Conservation (phyloP, 371 early-diverging fungal genomes). For the Batkoa obscura region DNA sequence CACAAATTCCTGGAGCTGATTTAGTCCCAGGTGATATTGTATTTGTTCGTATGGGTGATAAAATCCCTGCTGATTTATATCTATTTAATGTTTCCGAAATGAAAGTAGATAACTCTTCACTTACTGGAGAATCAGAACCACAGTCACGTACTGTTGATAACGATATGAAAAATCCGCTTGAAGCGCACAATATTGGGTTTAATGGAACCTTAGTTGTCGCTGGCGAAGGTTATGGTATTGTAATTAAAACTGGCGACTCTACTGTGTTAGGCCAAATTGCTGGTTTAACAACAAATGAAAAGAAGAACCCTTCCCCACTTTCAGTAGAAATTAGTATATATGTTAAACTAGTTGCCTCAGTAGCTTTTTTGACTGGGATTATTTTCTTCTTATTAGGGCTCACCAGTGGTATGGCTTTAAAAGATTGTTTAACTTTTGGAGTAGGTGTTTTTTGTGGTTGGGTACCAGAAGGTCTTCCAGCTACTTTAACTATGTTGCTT, state of each 20-base stretch:
- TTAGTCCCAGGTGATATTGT: conserved; percentile 35
- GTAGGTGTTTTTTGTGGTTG: conserved; percentile 49
- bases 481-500: conserved; percentile 72
- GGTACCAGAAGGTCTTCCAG: conserved; percentile 48
- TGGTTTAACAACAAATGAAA: conserved; percentile 21
- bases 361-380: conserved; percentile 28
- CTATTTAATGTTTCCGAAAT: conserved; percentile 31
- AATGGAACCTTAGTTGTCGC: conserved; percentile 36
- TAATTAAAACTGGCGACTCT: conserved; percentile 32
- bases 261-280: conserved; percentile 58
- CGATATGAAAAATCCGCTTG: conserved; percentile 20
- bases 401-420: conserved; percentile 19
- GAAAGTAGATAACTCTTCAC: conserved; percentile 39
- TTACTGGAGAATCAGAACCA: conserved; percentile 46
- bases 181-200: conserved; percentile 34
- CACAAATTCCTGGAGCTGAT: background rate
- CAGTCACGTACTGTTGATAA: conserved; percentile 25
- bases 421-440: conserved; percentile 34
- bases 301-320: conserved; percentile 25
- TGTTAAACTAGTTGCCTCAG: conserved; percentile 33
- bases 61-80: conserved; percentile 50
- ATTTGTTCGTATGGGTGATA: conserved; percentile 32
- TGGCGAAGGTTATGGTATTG: conserved; percentile 37
- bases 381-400: conserved; percentile 26
- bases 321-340: conserved; percentile 48